Evolutionary conservation across 768 basidiomycete genomes (phyloP), one percentile per base, ranked within the genome.

Genomic region (Pisolithus sp.): DNA sequence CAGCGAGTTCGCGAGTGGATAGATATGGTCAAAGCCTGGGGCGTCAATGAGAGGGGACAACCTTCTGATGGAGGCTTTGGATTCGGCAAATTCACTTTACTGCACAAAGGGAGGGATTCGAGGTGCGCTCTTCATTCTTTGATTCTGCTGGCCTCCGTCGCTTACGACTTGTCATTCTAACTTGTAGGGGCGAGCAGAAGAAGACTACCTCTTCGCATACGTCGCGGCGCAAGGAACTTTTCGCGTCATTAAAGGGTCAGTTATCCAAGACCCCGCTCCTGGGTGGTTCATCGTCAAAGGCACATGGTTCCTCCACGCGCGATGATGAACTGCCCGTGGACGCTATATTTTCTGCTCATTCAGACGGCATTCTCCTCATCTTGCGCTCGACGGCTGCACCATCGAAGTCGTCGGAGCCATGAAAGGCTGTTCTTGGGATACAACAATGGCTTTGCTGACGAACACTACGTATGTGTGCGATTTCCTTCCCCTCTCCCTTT

Each of bases 51-150:
- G 65, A 78, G 81, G 3, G 89, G 88, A 0, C 85, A 86, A 66
- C 88, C 88, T 21, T 86, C 84, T 62, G 86, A 89, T 57, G 87
- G 88, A 31, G 89, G 89, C 1, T 91, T 91, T 62, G 89, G 86
- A 15, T 91, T 86, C 67, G 87, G 87, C 17, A 79, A 77, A 59
- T 91, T 91, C 58, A 70, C 66, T 39, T 59, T 88, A 3, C 65
- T 77, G 48, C 66, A 75, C 1, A 73, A 74, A 46, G 85, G 86
- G 0, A 70, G 89, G 53, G 83, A 88, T 59, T 82, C 82, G 0
- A 73, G 74, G 85, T 49, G 45, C 38, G 43, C 15, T 46, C 5
- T 44, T 54, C 48, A 17, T 34, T 37, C 47, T 28, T 24, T 23
- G 17, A 15, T 34, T 42, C 15, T 37, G 40, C 28, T 8, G 18